Conservation (phyloP, 2,329 filamentous ascomycete species). For the Venturiaceae sp. region DNA sequence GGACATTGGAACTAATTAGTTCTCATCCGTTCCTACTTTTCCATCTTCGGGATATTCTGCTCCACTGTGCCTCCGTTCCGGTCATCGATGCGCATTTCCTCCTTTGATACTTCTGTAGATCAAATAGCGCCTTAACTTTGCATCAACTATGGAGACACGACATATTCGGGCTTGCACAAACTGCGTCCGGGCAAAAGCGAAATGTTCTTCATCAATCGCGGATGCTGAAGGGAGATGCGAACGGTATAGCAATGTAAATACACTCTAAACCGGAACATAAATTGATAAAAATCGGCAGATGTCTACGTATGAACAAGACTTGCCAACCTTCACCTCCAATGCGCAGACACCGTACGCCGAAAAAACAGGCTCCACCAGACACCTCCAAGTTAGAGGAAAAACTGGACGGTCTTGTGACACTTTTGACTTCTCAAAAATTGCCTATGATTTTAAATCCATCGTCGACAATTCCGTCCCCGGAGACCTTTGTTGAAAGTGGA, state of each 20-base stretch:
- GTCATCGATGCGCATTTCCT: too few relatives aligned
- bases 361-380: neutral
- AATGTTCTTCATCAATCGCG: neutral
- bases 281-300: neutral
- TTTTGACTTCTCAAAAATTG: too few relatives aligned
- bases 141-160: neutral
- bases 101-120: too few relatives aligned
- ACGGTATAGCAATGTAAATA: neutral
- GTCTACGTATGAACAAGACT: neutral
- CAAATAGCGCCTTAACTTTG: too few relatives aligned
- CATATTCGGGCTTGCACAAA: neutral
- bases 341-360: neutral
- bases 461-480: too few relatives aligned
- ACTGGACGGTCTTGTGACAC: neutral
- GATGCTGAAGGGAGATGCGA: neutral
- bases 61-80: too few relatives aligned
- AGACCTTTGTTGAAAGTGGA: too few relatives aligned
- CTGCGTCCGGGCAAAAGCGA: neutral
- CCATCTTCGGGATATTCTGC: too few relatives aligned
- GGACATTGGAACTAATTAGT: too few relatives aligned
- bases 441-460: too few relatives aligned
- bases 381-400: neutral
- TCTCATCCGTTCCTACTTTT: too few relatives aligned
- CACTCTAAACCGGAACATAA: neutral
- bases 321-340: neutral